Percentiles rank a stretch among this genome's conserved stretches.
Evolutionary conservation across 352 stramenopile genomes (phyloP).

Genomic region (Phytophthora pinifolia): DNA sequence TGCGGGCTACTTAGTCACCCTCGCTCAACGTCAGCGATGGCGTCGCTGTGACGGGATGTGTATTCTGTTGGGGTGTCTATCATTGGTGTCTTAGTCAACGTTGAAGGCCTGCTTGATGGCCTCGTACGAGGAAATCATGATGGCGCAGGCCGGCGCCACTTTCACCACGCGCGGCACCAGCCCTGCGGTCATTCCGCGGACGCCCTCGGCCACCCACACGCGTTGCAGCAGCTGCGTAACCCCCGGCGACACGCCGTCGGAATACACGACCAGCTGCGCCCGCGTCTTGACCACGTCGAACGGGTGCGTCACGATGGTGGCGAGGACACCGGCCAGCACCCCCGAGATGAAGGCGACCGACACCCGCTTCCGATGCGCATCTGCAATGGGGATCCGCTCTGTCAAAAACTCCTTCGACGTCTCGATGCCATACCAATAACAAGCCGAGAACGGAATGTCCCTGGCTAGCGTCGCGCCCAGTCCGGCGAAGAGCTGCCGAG

Average conservation of each 20-base stretch:
- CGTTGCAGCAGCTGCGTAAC: constrained; percentile 49
- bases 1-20: constrained; percentile 23
- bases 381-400: constrained; percentile 24
- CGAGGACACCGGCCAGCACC: constrained; percentile 76
- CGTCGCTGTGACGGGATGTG: no score
- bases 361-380: constrained; percentile 36
- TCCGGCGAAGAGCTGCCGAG: constrained; percentile 59
- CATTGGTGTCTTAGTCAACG: constrained; percentile 22
- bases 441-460: constrained; percentile 94
- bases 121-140: constrained; percentile 83
- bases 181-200: constrained; percentile 45
- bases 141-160: constrained; percentile 72
- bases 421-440: constrained; percentile 95
- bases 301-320: constrained; percentile 91
- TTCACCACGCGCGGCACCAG: constrained; percentile 63
- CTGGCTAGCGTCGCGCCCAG: constrained; percentile 90
- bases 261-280: constrained; percentile 64
- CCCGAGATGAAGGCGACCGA: constrained; percentile 84
- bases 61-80: constrained; percentile 1
- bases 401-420: constrained; percentile 58
- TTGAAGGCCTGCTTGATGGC: constrained; percentile 62
- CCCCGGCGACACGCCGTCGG: constrained; percentile 20
- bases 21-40: no score
- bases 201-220: constrained; percentile 46
- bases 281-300: constrained; percentile 97